A percentile compares a stretch with the other conserved stretches of the same genome.
Conservation (phyloP, 768 basidiomycete species). For the Ramaria sp. region DNA sequence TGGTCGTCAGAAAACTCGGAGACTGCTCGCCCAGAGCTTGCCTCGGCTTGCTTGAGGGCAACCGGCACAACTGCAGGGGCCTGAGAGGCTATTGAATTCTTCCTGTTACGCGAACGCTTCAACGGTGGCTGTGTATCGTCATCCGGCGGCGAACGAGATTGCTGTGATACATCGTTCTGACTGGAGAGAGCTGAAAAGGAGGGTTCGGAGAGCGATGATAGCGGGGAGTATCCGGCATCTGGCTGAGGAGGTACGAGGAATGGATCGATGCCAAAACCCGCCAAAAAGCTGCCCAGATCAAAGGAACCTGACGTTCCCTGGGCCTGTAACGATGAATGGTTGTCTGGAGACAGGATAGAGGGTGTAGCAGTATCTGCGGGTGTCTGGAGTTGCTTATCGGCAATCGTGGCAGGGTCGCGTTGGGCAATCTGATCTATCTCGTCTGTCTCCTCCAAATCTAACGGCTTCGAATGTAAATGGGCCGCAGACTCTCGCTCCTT, state of each 20-base stretch:
- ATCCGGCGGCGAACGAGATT: slow-evolving; percentile 16
- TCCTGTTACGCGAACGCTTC: slow-evolving; percentile 26
- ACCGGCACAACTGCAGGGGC: slow-evolving; percentile 22
- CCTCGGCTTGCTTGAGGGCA: slow-evolving; percentile 3
- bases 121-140: slow-evolving; percentile 11
- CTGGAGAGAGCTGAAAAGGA: slow-evolving; percentile 64
- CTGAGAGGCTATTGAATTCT: slow-evolving; percentile 30
- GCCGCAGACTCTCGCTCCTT: slow-evolving; percentile 9
- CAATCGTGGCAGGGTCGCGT: slow-evolving; percentile 41
- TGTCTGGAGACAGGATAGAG: slow-evolving; percentile 27
- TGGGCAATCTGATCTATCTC: background rate
- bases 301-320: slow-evolving; percentile 13
- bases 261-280: slow-evolving; percentile 33
- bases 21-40: slow-evolving; percentile 1
- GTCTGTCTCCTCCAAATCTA: background rate
- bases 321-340: slow-evolving; percentile 24
- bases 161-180: slow-evolving; percentile 29
- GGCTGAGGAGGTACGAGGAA: slow-evolving; percentile 24
- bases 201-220: slow-evolving; percentile 20
- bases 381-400: slow-evolving; percentile 12
- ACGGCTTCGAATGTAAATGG: background rate
- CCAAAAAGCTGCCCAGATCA: slow-evolving; percentile 31
- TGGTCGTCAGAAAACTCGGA: slow-evolving; percentile 10
- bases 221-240: slow-evolving; percentile 17
- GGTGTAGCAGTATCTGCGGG: slow-evolving; percentile 15